Base-by-base conservation (phyloP, 208 protist genomes). In the Endotrypanum monterogeii region DNA sequence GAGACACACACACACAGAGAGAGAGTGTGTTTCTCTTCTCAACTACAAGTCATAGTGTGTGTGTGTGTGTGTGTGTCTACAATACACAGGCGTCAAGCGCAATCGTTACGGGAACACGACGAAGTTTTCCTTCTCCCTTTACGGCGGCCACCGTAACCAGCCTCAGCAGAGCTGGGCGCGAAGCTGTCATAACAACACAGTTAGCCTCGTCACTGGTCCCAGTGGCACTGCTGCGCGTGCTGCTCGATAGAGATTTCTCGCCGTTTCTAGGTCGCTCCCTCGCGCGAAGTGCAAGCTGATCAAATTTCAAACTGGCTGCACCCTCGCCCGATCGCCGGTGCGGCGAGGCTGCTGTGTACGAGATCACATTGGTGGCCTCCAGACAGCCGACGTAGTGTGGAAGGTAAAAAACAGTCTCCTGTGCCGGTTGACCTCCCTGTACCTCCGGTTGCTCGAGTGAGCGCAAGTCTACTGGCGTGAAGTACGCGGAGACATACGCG, bases 401-500 rank as follows among this genome's bases (percentile, higher is more conserved):
- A 8, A 80, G 76, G 55, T 76, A 80, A 35, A 75, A 80, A 8
- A 80, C 76, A 28, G 76, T 80, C 60, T 72, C 71, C 51, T 54
- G 70, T 3, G 50, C 48, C 7, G 69, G 6, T 8, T 60, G 28
- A 14, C 25, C 41, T 30, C 48, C 68, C 20, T 28, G 3, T 16
- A 67, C 51, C 8, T 71, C 60, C 20, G 44, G 62, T 51, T 55
- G 46, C 61, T 57, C 41, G 3, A 50, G 44, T 30, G 70, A 58
- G 52, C 63, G 55, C 55, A 87, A 41, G 28, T 88, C 58, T 37
- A 88, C 74, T 23, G 75, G 63, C 23, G 82, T 79, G 37, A 86
- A 86, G 70, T 90, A 94, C 11, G 77, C 75, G 7, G 71, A 73
- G 16, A 91, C 80, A 68, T 94, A 94, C 46, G 79, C 77, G 70